Conservation (phyloP, 2,329 filamentous ascomycete species). For the Geosmithia putterillii region DNA sequence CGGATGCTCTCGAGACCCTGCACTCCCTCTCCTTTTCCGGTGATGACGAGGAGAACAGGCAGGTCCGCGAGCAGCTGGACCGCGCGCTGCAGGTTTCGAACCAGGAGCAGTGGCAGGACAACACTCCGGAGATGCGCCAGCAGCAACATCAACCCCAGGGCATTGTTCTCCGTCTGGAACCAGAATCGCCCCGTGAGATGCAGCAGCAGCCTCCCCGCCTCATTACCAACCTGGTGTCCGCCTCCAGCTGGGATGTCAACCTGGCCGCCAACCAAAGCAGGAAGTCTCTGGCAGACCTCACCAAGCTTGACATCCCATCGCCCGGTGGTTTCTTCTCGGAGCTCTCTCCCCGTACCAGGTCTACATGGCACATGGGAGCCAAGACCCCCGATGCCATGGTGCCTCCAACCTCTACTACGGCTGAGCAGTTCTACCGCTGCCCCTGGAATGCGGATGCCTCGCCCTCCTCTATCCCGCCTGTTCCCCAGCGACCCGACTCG, state of each 20-base stretch:
- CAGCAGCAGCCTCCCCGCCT: conserved; percentile 27
- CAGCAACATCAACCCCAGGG: neutral
- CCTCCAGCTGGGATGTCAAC: conserved; percentile 7
- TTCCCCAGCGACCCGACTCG: conserved; percentile 22
- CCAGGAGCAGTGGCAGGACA: neutral
- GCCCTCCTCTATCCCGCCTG: conserved; percentile 20
- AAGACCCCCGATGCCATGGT: conserved; percentile 38
- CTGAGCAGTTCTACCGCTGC: conserved; percentile 79
- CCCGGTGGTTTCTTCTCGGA: conserved; percentile 87
- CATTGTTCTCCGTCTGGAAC: neutral
- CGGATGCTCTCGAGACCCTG: conserved; percentile 68
- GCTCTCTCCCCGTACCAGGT: conserved; percentile 60
- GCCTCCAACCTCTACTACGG: conserved; percentile 77
- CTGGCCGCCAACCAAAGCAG: conserved; percentile 20
- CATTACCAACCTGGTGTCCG: conserved; percentile 26
- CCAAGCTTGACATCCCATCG: conserved; percentile 77
- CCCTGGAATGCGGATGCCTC: conserved; percentile 53
- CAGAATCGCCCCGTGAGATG: neutral
- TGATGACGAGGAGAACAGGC: conserved; percentile 55
- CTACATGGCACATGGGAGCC: conserved; percentile 64
- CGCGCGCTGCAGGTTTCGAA: conserved; percentile 31
- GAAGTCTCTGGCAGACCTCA: conserved; percentile 59
- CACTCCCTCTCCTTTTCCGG: conserved; percentile 51
- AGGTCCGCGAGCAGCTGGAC: conserved; percentile 24
- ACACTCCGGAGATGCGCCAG: conserved; percentile 26